phyloP scores from a whole-genome alignment of 306 rosid species.

The Geum urbanum region DNA sequence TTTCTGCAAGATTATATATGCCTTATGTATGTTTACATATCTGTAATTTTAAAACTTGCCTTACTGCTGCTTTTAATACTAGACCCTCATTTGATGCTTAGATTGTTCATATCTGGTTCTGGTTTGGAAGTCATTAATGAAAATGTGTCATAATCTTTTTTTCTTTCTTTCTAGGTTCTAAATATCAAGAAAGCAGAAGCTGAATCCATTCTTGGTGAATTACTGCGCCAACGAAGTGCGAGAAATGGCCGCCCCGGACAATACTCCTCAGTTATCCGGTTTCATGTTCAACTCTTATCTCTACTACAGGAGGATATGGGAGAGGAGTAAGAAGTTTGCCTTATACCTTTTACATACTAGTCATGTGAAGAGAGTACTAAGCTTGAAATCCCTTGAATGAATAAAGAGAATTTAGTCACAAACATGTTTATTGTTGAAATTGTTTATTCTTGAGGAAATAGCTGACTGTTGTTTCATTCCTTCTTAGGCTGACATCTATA shows the following conservation, averaged over 20 bases:
- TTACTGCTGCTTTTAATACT: background rate
- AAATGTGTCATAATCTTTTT: too few species aligned
- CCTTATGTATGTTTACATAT: background rate
- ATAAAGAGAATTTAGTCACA: background rate
- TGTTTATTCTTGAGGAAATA: background rate
- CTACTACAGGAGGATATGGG: slow-evolving; percentile 39
- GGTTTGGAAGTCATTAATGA: background rate
- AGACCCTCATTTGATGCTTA: background rate
- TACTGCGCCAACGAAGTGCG: slow-evolving; percentile 37
- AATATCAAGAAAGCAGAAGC: slow-evolving; percentile 34
- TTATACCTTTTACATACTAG: background rate
- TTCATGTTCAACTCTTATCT: slow-evolving; percentile 39
- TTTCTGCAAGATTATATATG: background rate
- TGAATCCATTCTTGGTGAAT: slow-evolving; percentile 39
- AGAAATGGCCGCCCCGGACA: slow-evolving; percentile 37
- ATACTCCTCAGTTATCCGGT: slow-evolving; percentile 34
- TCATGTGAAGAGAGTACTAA: background rate
- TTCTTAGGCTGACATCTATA: slow-evolving; percentile 23
- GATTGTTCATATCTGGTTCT: background rate
- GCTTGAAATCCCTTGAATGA: background rate
- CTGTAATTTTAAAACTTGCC: background rate
- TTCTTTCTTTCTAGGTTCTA: slow-evolving; percentile 26
- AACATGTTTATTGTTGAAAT: background rate
- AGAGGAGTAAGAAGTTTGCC: slow-evolving; percentile 35
- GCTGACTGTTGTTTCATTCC: slow-evolving; percentile 6